phyloP scores from a whole-genome alignment of 345 rosid species.

The Luvunga scandens region DNA sequence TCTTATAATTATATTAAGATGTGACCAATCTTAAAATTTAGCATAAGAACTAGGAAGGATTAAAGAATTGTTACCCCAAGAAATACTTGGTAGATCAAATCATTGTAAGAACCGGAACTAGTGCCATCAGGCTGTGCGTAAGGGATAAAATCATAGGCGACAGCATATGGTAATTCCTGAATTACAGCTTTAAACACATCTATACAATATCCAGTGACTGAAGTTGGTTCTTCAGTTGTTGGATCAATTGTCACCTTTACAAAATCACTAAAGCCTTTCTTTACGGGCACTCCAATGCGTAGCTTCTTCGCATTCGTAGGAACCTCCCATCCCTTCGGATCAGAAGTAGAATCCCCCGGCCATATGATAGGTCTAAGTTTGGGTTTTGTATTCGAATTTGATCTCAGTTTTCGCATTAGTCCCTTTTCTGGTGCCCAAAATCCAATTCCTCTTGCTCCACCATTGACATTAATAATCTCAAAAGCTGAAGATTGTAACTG shows the following conservation, averaged over 20 bases:
- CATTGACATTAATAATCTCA: slow-evolving; percentile 42
- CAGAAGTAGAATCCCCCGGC: slow-evolving; percentile 36
- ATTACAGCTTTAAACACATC: slow-evolving; percentile 47
- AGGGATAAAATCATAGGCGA: slow-evolving; percentile 34
- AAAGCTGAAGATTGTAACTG: slow-evolving; percentile 33
- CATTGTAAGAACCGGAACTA: slow-evolving; percentile 29
- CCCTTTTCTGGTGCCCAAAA: slow-evolving; percentile 45
- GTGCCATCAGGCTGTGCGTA: slow-evolving; percentile 23
- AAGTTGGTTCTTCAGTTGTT: neutral
- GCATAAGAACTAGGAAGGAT: neutral
- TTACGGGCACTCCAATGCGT: slow-evolving; percentile 45
- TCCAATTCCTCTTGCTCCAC: slow-evolving; percentile 34
- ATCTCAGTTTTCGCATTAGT: slow-evolving; percentile 23
- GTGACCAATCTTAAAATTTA: too few species aligned
- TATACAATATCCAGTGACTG: slow-evolving; percentile 38
- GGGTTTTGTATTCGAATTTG: slow-evolving; percentile 23
- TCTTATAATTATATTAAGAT: neutral
- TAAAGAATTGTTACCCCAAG: slow-evolving; percentile 28
- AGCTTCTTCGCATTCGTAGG: slow-evolving; percentile 46
- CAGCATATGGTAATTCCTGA: slow-evolving; percentile 36
- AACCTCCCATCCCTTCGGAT: slow-evolving; percentile 48
- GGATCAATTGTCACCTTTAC: slow-evolving; percentile 34
- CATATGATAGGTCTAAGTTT: slow-evolving; percentile 30
- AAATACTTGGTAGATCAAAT: slow-evolving; percentile 43
- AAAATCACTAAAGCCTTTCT: slow-evolving; percentile 31